Evolutionary conservation across 805 yeast species (phyloP).

Genomic region (Limtongia smithiae): DNA sequence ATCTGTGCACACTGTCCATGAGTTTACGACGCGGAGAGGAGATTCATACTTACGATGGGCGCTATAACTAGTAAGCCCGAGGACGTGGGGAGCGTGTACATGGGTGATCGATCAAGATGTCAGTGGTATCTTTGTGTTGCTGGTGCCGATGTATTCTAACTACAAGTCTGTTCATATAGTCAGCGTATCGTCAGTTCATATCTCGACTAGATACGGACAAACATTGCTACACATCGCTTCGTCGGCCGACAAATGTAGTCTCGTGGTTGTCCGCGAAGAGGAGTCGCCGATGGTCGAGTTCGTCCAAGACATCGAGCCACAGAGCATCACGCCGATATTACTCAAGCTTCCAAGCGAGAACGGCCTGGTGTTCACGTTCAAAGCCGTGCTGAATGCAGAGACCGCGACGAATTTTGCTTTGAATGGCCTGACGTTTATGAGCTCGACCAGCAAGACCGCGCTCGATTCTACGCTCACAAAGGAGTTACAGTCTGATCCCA

Average conservation of each 20-base stretch:
- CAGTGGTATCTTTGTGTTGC: not conserved
- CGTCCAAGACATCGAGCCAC: conserved; percentile 22
- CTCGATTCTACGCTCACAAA: conserved; percentile 37
- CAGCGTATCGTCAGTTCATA: conserved; percentile 5
- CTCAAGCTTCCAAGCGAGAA: conserved; percentile 16
- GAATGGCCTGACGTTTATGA: conserved; percentile 37
- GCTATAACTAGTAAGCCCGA: conserved; percentile 22
- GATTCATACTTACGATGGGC: conserved; percentile 14
- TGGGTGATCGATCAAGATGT: conserved; percentile 20
- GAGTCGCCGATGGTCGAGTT: conserved; percentile 17
- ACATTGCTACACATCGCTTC: conserved; percentile 7
- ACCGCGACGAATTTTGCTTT: conserved; percentile 10
- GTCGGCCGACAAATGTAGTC: conserved; percentile 3
- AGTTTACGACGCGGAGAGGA: too few relatives aligned
- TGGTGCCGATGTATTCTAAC: too few relatives aligned
- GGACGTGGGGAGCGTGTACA: conserved; percentile 15
- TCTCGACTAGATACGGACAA: conserved; percentile 2
- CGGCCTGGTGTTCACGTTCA: conserved; percentile 16
- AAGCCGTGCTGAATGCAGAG: conserved; percentile 4
- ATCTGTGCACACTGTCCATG: too few relatives aligned
- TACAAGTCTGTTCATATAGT: not conserved
- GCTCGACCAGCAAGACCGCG: conserved; percentile 30
- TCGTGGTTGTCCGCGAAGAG: conserved; percentile 3
- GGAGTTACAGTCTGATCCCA: conserved; percentile 36
- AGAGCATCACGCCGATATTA: conserved; percentile 15